Percentiles rank a stretch among this genome's conserved stretches.
These are phyloP conservation scores for Ogataea nakhonphanomensis DNA, from an alignment of 805 yeast species.

Conservation along the genomic window DNA sequence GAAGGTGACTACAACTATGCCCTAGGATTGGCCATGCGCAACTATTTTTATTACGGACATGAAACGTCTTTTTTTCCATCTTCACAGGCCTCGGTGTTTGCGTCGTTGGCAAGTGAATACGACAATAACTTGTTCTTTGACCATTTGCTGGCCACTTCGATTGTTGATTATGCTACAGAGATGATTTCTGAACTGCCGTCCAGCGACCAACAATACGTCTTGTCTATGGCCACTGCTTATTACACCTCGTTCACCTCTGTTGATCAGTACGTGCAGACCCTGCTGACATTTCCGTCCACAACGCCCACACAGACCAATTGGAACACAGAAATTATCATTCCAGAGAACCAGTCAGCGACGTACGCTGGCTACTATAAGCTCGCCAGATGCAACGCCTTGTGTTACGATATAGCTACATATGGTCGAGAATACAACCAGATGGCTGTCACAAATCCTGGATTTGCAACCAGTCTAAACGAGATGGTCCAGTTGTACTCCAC, in stretches of 20 bases:
- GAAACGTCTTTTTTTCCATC: constrained; percentile 8
- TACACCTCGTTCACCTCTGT: constrained; percentile 7
- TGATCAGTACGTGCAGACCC: constrained; percentile 1
- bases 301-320: neutral
- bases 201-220: constrained; percentile 3
- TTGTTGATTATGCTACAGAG: constrained; percentile 4
- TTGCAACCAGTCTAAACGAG: constrained; percentile 4
- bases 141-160: constrained; percentile 4
- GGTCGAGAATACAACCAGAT: constrained; percentile 10
- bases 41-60: constrained; percentile 4
- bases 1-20: constrained; percentile 8
- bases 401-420: constrained; percentile 8
- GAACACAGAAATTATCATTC: constrained; percentile 13
- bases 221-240: constrained; percentile 2
- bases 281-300: neutral
- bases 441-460: constrained; percentile 8
- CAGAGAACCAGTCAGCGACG: constrained; percentile 1
- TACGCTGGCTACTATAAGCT: constrained; percentile 6
- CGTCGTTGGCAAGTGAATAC: constrained; percentile 4
- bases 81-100: constrained; percentile 5
- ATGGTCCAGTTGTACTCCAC: constrained; percentile 1
- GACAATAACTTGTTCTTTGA: constrained; percentile 7
- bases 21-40: constrained; percentile 7
- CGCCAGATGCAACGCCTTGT: constrained; percentile 12
- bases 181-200: constrained; percentile 7